Conservation (phyloP, 805 yeast genomes). For the Zygoascus biomembranicola region DNA sequence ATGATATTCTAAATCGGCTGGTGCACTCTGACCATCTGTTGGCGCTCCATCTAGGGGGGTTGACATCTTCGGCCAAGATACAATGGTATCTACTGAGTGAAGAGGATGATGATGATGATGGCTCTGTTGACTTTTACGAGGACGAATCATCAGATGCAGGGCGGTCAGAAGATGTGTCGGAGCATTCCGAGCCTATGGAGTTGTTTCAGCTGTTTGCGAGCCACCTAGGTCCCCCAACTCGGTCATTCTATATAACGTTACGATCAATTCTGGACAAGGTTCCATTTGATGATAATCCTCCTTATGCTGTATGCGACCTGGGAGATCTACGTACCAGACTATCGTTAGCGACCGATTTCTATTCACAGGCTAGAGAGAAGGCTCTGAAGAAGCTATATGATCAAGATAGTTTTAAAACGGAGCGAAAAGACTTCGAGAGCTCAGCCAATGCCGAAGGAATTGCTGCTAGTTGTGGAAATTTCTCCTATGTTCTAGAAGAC, state of each 20-base stretch:
- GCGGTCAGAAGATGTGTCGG: not conserved
- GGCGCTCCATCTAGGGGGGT: slow-evolving; percentile 54
- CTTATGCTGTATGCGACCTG: slow-evolving; percentile 33
- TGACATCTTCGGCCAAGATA: slow-evolving; percentile 60
- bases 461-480: slow-evolving; percentile 78
- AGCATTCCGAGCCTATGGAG: slow-evolving; percentile 24
- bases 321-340: slow-evolving; percentile 36
- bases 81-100: slow-evolving; percentile 46
- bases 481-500: slow-evolving; percentile 55
- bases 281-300: slow-evolving; percentile 40
- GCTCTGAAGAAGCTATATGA: slow-evolving; percentile 53
- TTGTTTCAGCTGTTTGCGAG: slow-evolving; percentile 59
- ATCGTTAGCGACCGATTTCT: slow-evolving; percentile 44
- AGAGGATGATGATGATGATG: not conserved
- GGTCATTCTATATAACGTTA: slow-evolving; percentile 56
- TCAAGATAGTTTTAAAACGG: slow-evolving; percentile 40
- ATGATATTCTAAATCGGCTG: slow-evolving; percentile 35
- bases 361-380: slow-evolving; percentile 45
- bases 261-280: slow-evolving; percentile 51
- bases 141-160: not conserved
- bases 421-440: slow-evolving; percentile 25
- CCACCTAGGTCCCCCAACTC: slow-evolving; percentile 65
- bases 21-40: slow-evolving; percentile 46
- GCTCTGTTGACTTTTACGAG: not conserved
- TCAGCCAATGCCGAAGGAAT: slow-evolving; percentile 65